Conservation (phyloP, 2,329 filamentous ascomycete genomes). For the Calonectria pseudoturangicola region DNA sequence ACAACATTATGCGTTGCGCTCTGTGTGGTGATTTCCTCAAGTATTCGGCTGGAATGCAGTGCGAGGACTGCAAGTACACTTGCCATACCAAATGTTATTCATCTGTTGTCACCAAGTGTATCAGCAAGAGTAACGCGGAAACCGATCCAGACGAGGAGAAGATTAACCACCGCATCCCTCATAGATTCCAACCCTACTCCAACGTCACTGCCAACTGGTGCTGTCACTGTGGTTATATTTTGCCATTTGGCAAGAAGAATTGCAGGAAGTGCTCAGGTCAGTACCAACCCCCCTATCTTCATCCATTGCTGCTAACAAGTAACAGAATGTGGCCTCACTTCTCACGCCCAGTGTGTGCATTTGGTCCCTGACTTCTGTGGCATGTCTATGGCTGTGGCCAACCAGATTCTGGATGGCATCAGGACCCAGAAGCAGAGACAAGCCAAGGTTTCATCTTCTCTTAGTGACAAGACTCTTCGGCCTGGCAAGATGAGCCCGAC, state of each 20-base stretch:
- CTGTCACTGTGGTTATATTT: constrained; percentile 97
- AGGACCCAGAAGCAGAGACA: constrained; percentile 83
- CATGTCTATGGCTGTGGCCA: constrained; percentile 98
- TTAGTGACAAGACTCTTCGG: constrained; percentile 82
- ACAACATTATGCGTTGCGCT: constrained; percentile 99
- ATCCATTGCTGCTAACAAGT: constrained; percentile 47
- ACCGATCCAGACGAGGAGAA: constrained; percentile 99
- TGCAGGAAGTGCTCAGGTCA: constrained; percentile 92
- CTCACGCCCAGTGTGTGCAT: constrained; percentile 93
- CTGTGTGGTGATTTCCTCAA: constrained; percentile 99
- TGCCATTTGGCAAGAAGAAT: constrained; percentile 96
- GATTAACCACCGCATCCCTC: constrained; percentile 99
- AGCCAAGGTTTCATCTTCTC: constrained; percentile 72
- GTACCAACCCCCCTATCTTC: constrained; percentile 47
- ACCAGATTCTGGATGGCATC: constrained; percentile 92
- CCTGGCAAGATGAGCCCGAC: constrained; percentile 67
- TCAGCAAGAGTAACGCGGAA: constrained; percentile 99
- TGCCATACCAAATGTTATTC: constrained; percentile 98
- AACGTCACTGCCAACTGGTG: constrained; percentile 99
- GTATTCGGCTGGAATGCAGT: constrained; percentile 99
- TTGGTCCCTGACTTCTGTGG: constrained; percentile 99
- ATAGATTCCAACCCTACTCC: constrained; percentile 96
- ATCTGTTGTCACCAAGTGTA: constrained; percentile 99
- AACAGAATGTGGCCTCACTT: constrained; percentile 91
- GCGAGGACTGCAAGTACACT: constrained; percentile 99